phyloP scores from a whole-genome alignment of 495 filamentous ascomycete species.

The Oleoguttula mirabilis region DNA sequence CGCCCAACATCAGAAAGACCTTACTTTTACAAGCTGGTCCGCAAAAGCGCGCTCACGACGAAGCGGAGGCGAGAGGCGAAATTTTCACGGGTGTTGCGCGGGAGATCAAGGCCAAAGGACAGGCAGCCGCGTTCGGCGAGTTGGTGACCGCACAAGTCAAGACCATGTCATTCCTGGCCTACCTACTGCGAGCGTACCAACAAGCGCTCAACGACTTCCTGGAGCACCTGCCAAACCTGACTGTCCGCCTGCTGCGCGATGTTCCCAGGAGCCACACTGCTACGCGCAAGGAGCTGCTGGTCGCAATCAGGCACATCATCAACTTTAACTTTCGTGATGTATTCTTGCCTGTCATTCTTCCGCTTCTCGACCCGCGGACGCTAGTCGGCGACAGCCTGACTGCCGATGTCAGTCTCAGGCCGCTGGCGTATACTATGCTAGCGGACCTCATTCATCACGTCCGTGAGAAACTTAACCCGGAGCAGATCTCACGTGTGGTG shows the following conservation, averaged over 20 bases:
- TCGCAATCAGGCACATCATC: slow-evolving; percentile 95
- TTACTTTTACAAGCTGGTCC: slow-evolving; percentile 82
- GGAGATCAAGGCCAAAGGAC: slow-evolving; percentile 74
- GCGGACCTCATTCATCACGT: slow-evolving; percentile 97
- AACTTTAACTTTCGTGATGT: slow-evolving; percentile 98
- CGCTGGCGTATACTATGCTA: slow-evolving; percentile 94
- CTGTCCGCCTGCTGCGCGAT: slow-evolving; percentile 83
- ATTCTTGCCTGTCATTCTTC: slow-evolving; percentile 87
- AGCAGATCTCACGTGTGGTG: slow-evolving; percentile 88
- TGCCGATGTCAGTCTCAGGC: slow-evolving; percentile 91
- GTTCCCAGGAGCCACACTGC: slow-evolving; percentile 89
- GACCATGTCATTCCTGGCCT: slow-evolving; percentile 97
- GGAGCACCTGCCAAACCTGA: slow-evolving; percentile 73
- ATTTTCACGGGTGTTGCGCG: slow-evolving; percentile 90
- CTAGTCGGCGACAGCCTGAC: slow-evolving; percentile 92
- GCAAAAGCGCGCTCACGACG: slow-evolving; percentile 80
- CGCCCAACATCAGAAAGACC: slow-evolving; percentile 85
- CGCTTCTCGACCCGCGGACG: slow-evolving; percentile 83
- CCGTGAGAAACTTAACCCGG: slow-evolving; percentile 63
- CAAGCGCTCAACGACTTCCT: slow-evolving; percentile 83
- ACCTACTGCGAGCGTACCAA: slow-evolving; percentile 78
- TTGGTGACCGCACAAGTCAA: slow-evolving; percentile 98
- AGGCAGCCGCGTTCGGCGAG: slow-evolving; percentile 73
- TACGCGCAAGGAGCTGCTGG: slow-evolving; percentile 85
- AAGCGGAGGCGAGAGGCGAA: slow-evolving; percentile 58